Base-by-base conservation (phyloP, 1,139 yeast genomes). In the Geotrichum phurueaensis region DNA sequence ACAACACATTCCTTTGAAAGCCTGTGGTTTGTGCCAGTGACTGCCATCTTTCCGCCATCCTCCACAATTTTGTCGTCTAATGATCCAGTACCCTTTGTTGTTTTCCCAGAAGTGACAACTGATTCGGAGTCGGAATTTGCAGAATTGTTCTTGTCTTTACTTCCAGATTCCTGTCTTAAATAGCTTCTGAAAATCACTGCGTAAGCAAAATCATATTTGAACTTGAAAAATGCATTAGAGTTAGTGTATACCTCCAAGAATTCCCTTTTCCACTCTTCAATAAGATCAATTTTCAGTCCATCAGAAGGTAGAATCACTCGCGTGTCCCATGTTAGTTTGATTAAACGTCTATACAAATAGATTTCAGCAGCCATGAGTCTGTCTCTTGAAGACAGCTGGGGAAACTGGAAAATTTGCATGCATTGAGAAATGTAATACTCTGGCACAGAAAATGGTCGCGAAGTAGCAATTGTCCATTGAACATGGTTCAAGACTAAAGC, bases 381-480 rank as follows among this genome's bases (percentile, higher is more conserved):
- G 49, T 59, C 61, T 20, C 51, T 29, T 5, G 27, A 20, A 12
- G 56, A 48, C 9, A 56, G 47, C 5, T 56, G 45, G 3, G 59
- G 48, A 27, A 56, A 59, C 25, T 56, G 53, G 20, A 52, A 55
- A 3, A 59, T 59, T 29, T 59, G 52, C 50, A 43, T 53, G 49
- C 56, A 56, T 36, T 56, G 59, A 10, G 59, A 52, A 36, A 56
- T 48, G 51, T 56, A 59, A n/a, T 55, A 59, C 48, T 56, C 61
- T 36, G 61, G 60, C 27, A 58, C 57, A 15, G 59, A 52, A 36
- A 55, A 59, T 2, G 59, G 61, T 20, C 61, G 48, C 18, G 56
- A 54, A 3, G 59, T 56, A 3, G 59, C 61, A 48, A 59, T 56
- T 33, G 59, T 56, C 61, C 61, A 59, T 18, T 59, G 61, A 10